A percentile compares a stretch with the other conserved stretches of the same genome.
phyloP scores from a whole-genome alignment of 1,284 basidiomycete species.

The Neolentinus lepideus region DNA sequence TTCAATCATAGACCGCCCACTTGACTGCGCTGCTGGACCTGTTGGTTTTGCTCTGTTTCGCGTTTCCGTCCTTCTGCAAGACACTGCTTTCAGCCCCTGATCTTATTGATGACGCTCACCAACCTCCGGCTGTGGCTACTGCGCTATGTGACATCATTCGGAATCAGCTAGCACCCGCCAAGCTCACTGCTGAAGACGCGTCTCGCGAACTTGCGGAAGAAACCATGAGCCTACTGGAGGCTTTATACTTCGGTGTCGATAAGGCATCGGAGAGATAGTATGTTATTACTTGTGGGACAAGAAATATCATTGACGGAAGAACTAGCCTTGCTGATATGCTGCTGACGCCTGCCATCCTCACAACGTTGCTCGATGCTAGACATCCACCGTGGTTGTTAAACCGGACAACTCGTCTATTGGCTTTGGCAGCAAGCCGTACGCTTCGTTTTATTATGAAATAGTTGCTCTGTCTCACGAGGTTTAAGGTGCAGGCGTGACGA shows the following conservation, averaged over 20 bases:
- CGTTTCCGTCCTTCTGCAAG: constrained; percentile 40
- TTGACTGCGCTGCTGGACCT: constrained; percentile 48
- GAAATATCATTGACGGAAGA: background rate
- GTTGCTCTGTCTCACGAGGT: background rate
- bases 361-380: constrained; percentile 38
- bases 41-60: constrained; percentile 35
- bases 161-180: constrained; percentile 26
- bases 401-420: constrained; percentile 37
- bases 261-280: background rate
- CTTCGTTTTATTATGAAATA: constrained; percentile 6
- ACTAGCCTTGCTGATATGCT: constrained; percentile 19
- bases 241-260: constrained; percentile 37
- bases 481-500: constrained; percentile 31
- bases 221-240: constrained; percentile 42
- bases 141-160: constrained; percentile 35
- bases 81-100: constrained; percentile 28
- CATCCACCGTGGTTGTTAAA: constrained; percentile 46
- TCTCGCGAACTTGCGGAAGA: constrained; percentile 29
- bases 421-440: constrained; percentile 52
- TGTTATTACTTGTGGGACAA: background rate
- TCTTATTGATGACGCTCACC: constrained; percentile 15
- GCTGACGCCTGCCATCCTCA: constrained; percentile 31
- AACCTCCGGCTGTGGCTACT: constrained; percentile 24
- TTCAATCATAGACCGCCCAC: constrained; percentile 29
- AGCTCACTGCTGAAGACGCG: constrained; percentile 18